Conservation (phyloP, 192 early-diverging fungal species). For the Linnemannia schmuckeri region DNA sequence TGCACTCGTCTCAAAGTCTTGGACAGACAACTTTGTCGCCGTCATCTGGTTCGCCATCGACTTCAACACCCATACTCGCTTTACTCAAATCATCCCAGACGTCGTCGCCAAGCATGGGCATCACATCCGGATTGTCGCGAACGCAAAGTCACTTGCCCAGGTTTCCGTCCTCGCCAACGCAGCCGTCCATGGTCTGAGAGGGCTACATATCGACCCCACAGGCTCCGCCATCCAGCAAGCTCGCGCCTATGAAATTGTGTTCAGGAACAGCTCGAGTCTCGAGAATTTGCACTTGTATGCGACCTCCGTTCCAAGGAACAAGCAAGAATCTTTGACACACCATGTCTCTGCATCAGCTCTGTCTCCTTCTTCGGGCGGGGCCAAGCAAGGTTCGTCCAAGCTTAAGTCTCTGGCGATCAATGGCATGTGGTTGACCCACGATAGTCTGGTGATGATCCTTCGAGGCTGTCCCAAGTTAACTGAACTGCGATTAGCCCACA, state of each 20-base stretch:
- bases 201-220: not conserved
- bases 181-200: not conserved
- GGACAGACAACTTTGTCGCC: not conserved
- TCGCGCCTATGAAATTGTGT: not conserved
- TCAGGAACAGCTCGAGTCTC: not conserved
- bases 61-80: not conserved
- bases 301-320: not conserved
- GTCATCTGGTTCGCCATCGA: slow-evolving; percentile 4
- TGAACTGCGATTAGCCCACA: not conserved
- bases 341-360: not conserved
- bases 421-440: not conserved
- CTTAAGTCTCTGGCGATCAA: not conserved
- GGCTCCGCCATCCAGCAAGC: not conserved
- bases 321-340: not conserved
- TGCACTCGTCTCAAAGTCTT: slow-evolving; percentile 4
- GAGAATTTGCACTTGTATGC: not conserved
- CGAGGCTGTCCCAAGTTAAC: not conserved
- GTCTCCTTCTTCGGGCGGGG: not conserved
- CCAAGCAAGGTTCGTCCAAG: not conserved
- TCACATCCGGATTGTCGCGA: not conserved
- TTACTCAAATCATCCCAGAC: not conserved
- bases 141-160: not conserved
- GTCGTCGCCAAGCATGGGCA: not conserved
- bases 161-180: not conserved
- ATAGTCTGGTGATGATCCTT: not conserved